Percentiles rank a stretch among this genome's conserved stretches.
Conservation (phyloP, 148 eudicot species). For the Persicaria maculosa region DNA sequence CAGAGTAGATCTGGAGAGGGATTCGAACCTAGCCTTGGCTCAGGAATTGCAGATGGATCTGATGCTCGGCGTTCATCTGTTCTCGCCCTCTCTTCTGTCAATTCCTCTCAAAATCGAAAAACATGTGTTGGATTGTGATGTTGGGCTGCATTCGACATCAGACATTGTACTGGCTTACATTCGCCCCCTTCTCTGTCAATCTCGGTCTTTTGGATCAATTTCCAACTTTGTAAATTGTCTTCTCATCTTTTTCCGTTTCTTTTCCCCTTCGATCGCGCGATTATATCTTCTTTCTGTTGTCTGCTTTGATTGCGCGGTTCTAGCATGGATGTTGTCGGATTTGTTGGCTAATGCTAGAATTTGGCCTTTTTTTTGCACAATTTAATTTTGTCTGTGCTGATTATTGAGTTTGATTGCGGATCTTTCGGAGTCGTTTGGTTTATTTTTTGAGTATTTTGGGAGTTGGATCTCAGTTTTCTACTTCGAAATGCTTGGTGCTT, state of each 20-base stretch:
- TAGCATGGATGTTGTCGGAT: not conserved
- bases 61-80: too few relatives aligned
- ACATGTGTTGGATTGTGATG: too few relatives aligned
- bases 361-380: not conserved
- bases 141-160: too few relatives aligned
- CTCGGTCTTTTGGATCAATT: not conserved
- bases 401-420: slow-evolving; percentile 4
- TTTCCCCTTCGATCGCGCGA: not conserved
- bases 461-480: slow-evolving; percentile 1
- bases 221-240: not conserved
- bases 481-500: not conserved
- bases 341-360: not conserved
- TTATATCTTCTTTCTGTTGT: not conserved
- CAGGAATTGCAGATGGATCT: too few relatives aligned
- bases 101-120: too few relatives aligned
- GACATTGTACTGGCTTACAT: too few relatives aligned
- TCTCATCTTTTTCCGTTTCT: not conserved
- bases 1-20: too few relatives aligned
- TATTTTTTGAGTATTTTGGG: not conserved
- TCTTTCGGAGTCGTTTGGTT: not conserved
- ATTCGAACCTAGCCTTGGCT: too few relatives aligned
- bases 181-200: too few relatives aligned
- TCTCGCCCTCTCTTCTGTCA: too few relatives aligned
- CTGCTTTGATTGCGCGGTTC: not conserved
- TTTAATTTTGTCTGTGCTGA: not conserved